A percentile compares a stretch with the other conserved stretches of the same genome.
These are phyloP conservation scores for Mortierella hygrophila DNA, from an alignment of 192 early-diverging fungal genomes.

Conservation along the genomic window DNA sequence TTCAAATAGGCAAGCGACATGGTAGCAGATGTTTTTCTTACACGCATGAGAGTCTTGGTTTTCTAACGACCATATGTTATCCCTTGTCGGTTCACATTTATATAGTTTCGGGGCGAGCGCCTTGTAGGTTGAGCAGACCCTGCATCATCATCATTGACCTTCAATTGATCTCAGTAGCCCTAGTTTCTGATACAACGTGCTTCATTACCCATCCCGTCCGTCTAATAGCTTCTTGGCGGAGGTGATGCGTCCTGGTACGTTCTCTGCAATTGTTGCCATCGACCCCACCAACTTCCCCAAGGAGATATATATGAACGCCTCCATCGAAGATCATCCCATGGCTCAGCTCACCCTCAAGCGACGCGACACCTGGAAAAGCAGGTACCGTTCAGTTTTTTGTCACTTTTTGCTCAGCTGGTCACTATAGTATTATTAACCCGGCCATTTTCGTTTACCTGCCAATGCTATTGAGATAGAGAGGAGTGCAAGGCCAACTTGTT, in stretches of 20 bases:
- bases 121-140: constrained; percentile 26
- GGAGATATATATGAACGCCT: constrained; percentile 15
- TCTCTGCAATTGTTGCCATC: constrained; percentile 50
- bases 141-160: not conserved
- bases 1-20: constrained; percentile 4
- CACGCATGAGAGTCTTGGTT: not conserved
- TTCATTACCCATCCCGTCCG: not conserved
- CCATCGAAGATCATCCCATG: constrained; percentile 14
- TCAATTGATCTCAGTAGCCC: constrained; percentile 17
- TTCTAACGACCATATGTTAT: not conserved
- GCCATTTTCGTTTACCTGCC: too few species aligned
- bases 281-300: constrained; percentile 55
- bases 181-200: not conserved
- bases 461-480: constrained; percentile 30
- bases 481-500: constrained; percentile 30
- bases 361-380: constrained; percentile 61
- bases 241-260: constrained; percentile 33
- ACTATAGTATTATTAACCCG: not conserved
- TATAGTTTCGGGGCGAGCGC: constrained; percentile 51
- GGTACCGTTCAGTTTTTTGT: constrained; percentile 28
- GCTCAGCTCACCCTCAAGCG: constrained; percentile 50
- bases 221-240: constrained; percentile 38
- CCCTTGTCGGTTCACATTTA: not conserved
- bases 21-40: constrained; percentile 12
- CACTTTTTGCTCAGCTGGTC: not conserved